Base-by-base conservation (phyloP, 768 basidiomycete genomes). In the Scleroderma bovista region DNA sequence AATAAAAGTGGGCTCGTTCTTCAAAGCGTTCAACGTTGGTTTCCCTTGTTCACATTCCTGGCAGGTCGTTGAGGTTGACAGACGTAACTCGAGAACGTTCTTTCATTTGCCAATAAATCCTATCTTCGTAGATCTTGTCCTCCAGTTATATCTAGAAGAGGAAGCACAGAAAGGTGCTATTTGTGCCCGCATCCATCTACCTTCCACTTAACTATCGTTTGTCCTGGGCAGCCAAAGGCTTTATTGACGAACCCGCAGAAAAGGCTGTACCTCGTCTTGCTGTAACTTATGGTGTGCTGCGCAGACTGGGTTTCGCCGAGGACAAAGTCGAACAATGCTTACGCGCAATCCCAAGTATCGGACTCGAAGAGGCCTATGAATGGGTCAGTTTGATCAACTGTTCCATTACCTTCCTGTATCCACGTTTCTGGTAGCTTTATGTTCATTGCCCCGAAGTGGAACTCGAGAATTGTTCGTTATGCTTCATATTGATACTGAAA, bases 291-390 rank as follows among this genome's bases (percentile, higher is more conserved):
- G 90, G 92, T 39, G 78, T 87, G 23, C 71, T 97, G 22, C 74
- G 86, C 53, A 77, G 88, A 43, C 72, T 93, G 20, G 90, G 89
- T 3, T 92, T 92, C 62, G 66, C 76, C 2, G 82, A 88, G 58
- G 75, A 74, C 11, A 72, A 79, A 46, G 84, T 92, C 6, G 74
- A 79, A 44, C 76, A 86, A 57, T 96, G 92, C 63, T 66, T 98
- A 40, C 68, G 71, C 45, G 66, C 75, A 6, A 80, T 91, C 23
- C 66, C 72, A 23, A 78, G 84, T 12, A 69, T 86, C 29, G 88
- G 89, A 22, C 69, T 92, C n/a, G 94, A 97, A 15, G 87, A 92
- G 46, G 92, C 89, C 10, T 77, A 88, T 47, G 86, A 93, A 61
- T 97, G 95, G 95, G 92, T 95, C 56, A 49, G 80, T 65, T 17